These are phyloP conservation scores for Gnomoniopsis smithogilvyi DNA, from an alignment of 2,329 filamentous ascomycete species.

Conservation along the genomic window DNA sequence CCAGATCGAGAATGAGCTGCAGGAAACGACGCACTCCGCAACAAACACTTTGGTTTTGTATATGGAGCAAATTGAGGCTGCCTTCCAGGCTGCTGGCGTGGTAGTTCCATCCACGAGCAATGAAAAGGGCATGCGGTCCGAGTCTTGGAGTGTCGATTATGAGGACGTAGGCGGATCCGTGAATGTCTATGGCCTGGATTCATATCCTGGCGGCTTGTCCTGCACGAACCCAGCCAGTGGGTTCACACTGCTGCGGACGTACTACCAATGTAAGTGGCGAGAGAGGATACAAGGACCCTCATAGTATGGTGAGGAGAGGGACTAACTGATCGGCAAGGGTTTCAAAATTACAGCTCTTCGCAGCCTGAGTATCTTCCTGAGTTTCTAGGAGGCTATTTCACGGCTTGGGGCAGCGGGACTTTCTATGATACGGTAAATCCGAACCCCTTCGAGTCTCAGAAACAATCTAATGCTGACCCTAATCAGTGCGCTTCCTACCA, in stretches of 20 bases:
- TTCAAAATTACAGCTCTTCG: constrained; percentile 50
- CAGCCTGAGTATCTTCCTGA: constrained; percentile 52
- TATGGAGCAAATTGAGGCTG: constrained; percentile 48
- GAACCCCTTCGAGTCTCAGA: not conserved
- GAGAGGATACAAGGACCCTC: not conserved
- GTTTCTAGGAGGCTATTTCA: constrained; percentile 52
- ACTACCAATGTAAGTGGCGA: constrained; percentile 42
- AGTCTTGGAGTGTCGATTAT: constrained; percentile 54
- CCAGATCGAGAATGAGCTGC: constrained; percentile 52
- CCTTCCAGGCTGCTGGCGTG: constrained; percentile 43
- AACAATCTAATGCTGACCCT: not conserved
- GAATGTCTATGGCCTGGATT: constrained; percentile 46
- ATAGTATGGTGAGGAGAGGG: too few relatives aligned
- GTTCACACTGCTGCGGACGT: constrained; percentile 48
- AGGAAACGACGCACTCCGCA: constrained; percentile 38
- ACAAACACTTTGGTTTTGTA: constrained; percentile 46
- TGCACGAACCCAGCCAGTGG: constrained; percentile 47
- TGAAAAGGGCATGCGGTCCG: constrained; percentile 45
- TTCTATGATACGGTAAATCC: constrained; percentile 42
- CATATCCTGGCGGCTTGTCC: constrained; percentile 43
- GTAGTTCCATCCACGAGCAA: constrained; percentile 48
- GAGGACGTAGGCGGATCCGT: constrained; percentile 53
- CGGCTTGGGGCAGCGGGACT: constrained; percentile 46
- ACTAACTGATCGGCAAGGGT: constrained; percentile 27
- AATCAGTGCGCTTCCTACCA: constrained; percentile 40